A percentile compares a stretch with the other conserved stretches of the same genome.
phyloP scores from a whole-genome alignment of 306 rosid species.

The Hippophae rhamnoides region DNA sequence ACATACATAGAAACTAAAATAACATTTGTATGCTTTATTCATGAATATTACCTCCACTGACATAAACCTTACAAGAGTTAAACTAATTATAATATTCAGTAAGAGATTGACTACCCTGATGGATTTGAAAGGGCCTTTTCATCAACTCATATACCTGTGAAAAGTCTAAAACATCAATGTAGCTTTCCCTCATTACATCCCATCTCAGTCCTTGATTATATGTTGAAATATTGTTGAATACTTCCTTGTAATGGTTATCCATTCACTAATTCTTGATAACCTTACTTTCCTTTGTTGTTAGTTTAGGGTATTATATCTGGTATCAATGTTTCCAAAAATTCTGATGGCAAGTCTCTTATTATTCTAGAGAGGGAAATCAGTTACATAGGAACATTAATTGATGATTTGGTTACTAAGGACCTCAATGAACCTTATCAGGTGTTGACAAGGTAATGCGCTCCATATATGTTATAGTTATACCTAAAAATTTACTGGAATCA shows the following conservation, averaged over 20 bases:
- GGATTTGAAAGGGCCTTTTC: no score
- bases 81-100: no score
- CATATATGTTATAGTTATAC: not conserved
- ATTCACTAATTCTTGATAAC: not conserved
- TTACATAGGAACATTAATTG: slow-evolving; percentile 77
- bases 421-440: slow-evolving; percentile 60
- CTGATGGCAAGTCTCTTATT: slow-evolving; percentile 70
- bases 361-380: slow-evolving; percentile 97
- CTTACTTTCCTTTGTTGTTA: slow-evolving; percentile 6
- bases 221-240: not conserved
- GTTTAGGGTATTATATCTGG: slow-evolving; percentile 84
- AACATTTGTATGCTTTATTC: no score
- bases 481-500: not conserved
- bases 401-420: slow-evolving; percentile 59
- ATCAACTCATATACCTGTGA: no score
- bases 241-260: not conserved
- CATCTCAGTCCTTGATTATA: not conserved
- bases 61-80: no score
- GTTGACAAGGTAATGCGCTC: slow-evolving; percentile 41
- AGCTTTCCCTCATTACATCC: no score
- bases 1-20: no score
- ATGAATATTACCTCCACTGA: no score
- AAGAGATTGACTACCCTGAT: no score
- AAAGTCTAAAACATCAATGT: no score
- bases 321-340: slow-evolving; percentile 81